Percentiles rank a stretch among this genome's conserved stretches.
Evolutionary conservation across 805 yeast species (phyloP).

Genomic region (Candida rishiriensis): DNA sequence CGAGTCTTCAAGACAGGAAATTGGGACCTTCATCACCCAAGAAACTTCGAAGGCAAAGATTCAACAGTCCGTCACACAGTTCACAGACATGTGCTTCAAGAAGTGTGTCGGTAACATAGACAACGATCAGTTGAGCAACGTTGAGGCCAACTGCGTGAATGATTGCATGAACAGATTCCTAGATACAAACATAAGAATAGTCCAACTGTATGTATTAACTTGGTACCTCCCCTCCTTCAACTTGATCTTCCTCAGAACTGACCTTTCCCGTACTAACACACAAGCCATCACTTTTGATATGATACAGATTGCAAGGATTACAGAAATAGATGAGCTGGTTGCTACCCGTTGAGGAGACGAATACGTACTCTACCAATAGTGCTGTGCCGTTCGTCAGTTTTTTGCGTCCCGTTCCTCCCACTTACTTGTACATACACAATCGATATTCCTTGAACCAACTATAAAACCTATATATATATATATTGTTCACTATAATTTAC

Average conservation of each 20-base stretch:
- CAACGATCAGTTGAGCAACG: conserved; percentile 43
- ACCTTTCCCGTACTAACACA: conserved; percentile 7
- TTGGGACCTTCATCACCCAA: conserved; percentile 68
- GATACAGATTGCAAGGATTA: conserved; percentile 13
- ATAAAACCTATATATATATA: too few species aligned
- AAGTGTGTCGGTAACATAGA: conserved; percentile 60
- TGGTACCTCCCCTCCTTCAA: too few species aligned
- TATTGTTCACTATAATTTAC: too few species aligned
- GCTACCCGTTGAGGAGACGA: too few species aligned
- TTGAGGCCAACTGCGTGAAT: conserved; percentile 68
- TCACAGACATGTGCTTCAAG: conserved; percentile 88
- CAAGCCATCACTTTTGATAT: neutral
- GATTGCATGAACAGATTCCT: conserved; percentile 83
- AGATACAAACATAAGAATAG: conserved; percentile 83
- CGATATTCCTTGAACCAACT: too few species aligned
- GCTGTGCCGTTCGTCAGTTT: too few species aligned
- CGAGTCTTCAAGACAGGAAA: conserved; percentile 67
- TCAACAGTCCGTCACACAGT: conserved; percentile 79
- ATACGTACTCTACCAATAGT: too few species aligned
- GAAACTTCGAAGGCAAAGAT: conserved; percentile 86
- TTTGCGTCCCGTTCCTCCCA: too few species aligned
- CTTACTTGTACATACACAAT: neutral
- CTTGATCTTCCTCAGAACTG: too few species aligned
- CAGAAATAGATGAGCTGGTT: conserved; percentile 8
- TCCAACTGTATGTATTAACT: conserved; percentile 42